phyloP scores from a whole-genome alignment of 495 filamentous ascomycete species.

The Aspergillus carlsbadensis region DNA sequence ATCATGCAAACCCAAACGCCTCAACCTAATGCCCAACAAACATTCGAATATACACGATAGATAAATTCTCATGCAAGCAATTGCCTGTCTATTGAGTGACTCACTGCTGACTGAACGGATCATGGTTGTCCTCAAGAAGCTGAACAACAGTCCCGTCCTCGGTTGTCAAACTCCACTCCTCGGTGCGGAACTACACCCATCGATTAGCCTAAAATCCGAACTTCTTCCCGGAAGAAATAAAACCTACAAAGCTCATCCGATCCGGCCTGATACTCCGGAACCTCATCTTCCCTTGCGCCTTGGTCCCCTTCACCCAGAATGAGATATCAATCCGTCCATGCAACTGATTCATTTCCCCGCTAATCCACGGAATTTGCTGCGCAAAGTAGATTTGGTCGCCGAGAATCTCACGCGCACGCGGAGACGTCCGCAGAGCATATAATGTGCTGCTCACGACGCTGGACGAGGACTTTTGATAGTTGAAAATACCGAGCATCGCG shows the following conservation, averaged over 20 bases:
- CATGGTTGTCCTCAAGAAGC: slow-evolving; percentile 58
- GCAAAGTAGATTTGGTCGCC: slow-evolving; percentile 94
- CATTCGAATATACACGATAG: slow-evolving; percentile 9
- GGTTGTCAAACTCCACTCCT: slow-evolving; percentile 72
- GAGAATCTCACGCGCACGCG: slow-evolving; percentile 67
- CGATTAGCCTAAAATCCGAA: neutral
- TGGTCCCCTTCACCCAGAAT: slow-evolving; percentile 86
- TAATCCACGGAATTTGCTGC: slow-evolving; percentile 87
- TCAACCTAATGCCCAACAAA: slow-evolving; percentile 8
- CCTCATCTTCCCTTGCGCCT: slow-evolving; percentile 67
- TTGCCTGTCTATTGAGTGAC: neutral
- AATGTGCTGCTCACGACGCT: slow-evolving; percentile 81
- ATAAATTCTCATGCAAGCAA: slow-evolving; percentile 13
- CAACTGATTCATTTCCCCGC: slow-evolving; percentile 89
- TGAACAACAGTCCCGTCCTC: slow-evolving; percentile 65
- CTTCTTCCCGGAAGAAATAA: neutral
- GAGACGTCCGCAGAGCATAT: slow-evolving; percentile 83
- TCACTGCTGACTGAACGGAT: slow-evolving; percentile 55
- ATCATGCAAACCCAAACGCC: slow-evolving; percentile 14
- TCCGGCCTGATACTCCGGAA: slow-evolving; percentile 75
- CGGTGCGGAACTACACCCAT: slow-evolving; percentile 60
- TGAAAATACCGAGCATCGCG: slow-evolving; percentile 84
- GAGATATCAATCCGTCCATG: slow-evolving; percentile 85
- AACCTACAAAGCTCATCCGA: slow-evolving; percentile 67
- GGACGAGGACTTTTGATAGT: slow-evolving; percentile 90